Evolutionary conservation across 495 filamentous ascomycete species (phyloP), one percentile per base, ranked within the genome.

Genomic region (Staphylotrichum tortipilum): DNA sequence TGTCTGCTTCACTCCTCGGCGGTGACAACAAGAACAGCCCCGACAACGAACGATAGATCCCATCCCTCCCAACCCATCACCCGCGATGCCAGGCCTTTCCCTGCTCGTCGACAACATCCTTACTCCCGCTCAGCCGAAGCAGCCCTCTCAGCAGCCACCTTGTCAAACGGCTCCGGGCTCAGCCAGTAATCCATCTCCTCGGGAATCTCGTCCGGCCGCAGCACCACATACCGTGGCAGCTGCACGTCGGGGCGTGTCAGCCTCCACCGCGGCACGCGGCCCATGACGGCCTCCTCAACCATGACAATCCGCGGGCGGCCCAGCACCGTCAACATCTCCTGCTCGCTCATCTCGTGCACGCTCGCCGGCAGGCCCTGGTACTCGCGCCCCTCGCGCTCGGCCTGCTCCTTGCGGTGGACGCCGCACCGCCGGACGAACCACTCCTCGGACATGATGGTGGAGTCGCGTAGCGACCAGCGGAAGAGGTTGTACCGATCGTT

Each of bases 261-360:
- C 14, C 2, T 8, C 19, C 2, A 2, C 12, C 18, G 17, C 18
- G 7, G 23, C 43, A 17, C 30, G 17, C 3, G 11, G 0, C 4
- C 2, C 9, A 23, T 7, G 24, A 49, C n/a, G n/a, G n/a, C 12
- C 47, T 49, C 36, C 6, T 7, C 28, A 1, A 4, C 8, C 1
- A 37, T 22, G n/a, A 14, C 3, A n/a, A 50, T 28, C 4, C 28
- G 1, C 3, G 31, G 39, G 0, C 40, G 30, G 15, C 39, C 48
- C 38, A 50, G 11, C 3, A 50, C 44, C 2, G n/a, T 7, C 8
- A 50, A 6, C 38, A 50, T 50, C 48, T 50, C 48, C 30, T 22
- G 4, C 14, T n/a, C 30, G n/a, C 14, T 34, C 10, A 50, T 44
- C 14, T 19, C 48, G 7, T 50, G 48, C 2, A 44, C 38, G 19